These are phyloP conservation scores for Lichtheimia hyalospora DNA, from an alignment of 371 early-diverging fungal species.

Conservation along the genomic window DNA sequence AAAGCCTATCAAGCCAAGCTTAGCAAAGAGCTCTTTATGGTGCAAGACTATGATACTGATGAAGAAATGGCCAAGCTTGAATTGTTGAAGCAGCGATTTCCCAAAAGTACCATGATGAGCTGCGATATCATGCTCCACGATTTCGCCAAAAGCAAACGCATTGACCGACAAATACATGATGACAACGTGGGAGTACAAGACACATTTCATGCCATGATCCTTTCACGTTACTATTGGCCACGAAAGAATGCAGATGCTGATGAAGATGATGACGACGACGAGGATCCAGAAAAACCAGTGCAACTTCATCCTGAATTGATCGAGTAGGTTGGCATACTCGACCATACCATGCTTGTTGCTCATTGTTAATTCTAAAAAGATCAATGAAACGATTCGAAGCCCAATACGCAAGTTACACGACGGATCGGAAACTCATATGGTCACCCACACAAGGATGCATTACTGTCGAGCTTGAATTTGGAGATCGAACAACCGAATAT, in stretches of 20 bases:
- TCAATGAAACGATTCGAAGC: conserved; percentile 18
- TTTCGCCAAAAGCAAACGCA: conserved; percentile 27
- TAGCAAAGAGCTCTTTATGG: conserved; percentile 18
- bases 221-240: conserved; percentile 42
- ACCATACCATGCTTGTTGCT: too few relatives aligned
- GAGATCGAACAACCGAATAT: conserved; percentile 8
- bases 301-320: too few relatives aligned
- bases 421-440: conserved; percentile 27
- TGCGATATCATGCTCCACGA: conserved; percentile 49
- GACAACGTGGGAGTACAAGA: neutral
- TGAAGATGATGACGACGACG: conserved; percentile 15
- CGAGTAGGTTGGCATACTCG: too few relatives aligned
- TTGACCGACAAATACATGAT: conserved; percentile 33
- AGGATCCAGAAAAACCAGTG: too few relatives aligned
- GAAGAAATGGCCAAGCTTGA: conserved; percentile 29
- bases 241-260: conserved; percentile 4
- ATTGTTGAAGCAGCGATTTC: conserved; percentile 33
- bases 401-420: conserved; percentile 20
- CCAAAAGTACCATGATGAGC: conserved; percentile 22
- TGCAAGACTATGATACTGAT: conserved; percentile 26
- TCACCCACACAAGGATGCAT: conserved; percentile 25
- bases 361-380: neutral
- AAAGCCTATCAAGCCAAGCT: conserved; percentile 28
- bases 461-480: conserved; percentile 27
- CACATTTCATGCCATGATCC: conserved; percentile 24